A percentile compares a stretch with the other conserved stretches of the same genome.
These are phyloP conservation scores for Halophytophthora batemanensis DNA, from an alignment of 352 stramenopile species.

Conservation along the genomic window DNA sequence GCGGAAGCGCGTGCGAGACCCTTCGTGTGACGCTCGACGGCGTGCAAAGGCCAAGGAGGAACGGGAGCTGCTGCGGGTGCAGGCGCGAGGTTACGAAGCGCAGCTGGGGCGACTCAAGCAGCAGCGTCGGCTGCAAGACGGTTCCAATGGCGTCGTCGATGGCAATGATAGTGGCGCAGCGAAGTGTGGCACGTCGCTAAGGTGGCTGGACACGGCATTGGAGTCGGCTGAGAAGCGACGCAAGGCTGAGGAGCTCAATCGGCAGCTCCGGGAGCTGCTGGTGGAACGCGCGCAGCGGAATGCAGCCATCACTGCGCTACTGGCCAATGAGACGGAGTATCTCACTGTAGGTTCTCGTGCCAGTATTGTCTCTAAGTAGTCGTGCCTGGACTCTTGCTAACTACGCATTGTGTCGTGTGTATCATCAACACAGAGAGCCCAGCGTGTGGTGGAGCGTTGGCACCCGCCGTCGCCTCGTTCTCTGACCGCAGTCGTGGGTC, in stretches of 20 bases:
- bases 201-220: slow-evolving; percentile 2
- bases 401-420: neutral
- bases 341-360: slow-evolving; percentile 6
- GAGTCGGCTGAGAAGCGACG: slow-evolving; percentile 2
- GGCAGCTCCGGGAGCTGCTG: slow-evolving; percentile 5
- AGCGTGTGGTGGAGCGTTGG: too few species aligned
- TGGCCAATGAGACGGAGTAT: slow-evolving; percentile 3
- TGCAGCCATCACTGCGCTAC: neutral
- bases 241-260: slow-evolving; percentile 9
- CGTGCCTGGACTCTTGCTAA: neutral
- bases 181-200: neutral
- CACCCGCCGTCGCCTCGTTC: too few species aligned
- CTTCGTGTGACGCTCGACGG: slow-evolving; percentile 4
- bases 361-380: neutral
- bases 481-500: too few species aligned
- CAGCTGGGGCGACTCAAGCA: slow-evolving; percentile 13
- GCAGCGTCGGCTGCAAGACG: neutral
- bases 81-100: slow-evolving; percentile 15
- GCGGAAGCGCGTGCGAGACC: slow-evolving; percentile 11
- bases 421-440: too few species aligned
- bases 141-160: too few species aligned
- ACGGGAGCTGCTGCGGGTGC: slow-evolving; percentile 20
- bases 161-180: neutral
- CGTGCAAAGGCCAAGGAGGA: slow-evolving; percentile 12
- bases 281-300: slow-evolving; percentile 1